A percentile compares a stretch with the other conserved stretches of the same genome.
Conservation (phyloP, 257 asterid species). For the Henckelia pumila region DNA sequence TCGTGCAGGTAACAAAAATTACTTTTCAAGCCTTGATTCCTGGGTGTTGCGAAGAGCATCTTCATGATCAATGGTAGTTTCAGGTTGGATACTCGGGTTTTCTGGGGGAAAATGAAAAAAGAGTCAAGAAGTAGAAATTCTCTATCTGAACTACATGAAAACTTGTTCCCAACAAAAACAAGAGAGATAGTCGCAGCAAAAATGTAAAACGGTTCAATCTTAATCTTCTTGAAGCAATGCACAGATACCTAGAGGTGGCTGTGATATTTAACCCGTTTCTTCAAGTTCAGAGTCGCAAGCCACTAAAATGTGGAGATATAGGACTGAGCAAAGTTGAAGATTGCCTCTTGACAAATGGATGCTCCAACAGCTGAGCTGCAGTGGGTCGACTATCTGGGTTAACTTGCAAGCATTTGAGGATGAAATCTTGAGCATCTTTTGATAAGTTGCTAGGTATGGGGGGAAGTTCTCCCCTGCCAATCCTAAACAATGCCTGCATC, state of each 20-base stretch:
- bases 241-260: slow-evolving; percentile 1
- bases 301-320: slow-evolving; percentile 41
- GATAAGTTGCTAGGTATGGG: slow-evolving; percentile 53
- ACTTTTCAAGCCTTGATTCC: background rate
- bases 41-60: background rate
- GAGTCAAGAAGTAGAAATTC: background rate
- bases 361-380: slow-evolving; percentile 60
- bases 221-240: background rate
- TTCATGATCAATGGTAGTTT: background rate
- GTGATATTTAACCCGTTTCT: slow-evolving; percentile 27
- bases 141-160: background rate
- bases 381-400: slow-evolving; percentile 55
- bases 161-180: slow-evolving; percentile 3
- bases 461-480: slow-evolving; percentile 64
- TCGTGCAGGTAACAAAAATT: background rate
- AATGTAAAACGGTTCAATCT: background rate
- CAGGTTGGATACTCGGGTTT: background rate
- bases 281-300: slow-evolving; percentile 22
- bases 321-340: slow-evolving; percentile 39
- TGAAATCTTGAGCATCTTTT: slow-evolving; percentile 57
- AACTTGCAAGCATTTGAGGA: slow-evolving; percentile 53
- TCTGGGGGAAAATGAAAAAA: background rate
- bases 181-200: background rate
- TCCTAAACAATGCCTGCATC: slow-evolving; percentile 64
- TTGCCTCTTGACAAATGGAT: slow-evolving; percentile 50